Evolutionary conservation across 1,139 yeast species (phyloP), one percentile per base, ranked within the genome.

Genomic region (Lodderomyces theae): DNA sequence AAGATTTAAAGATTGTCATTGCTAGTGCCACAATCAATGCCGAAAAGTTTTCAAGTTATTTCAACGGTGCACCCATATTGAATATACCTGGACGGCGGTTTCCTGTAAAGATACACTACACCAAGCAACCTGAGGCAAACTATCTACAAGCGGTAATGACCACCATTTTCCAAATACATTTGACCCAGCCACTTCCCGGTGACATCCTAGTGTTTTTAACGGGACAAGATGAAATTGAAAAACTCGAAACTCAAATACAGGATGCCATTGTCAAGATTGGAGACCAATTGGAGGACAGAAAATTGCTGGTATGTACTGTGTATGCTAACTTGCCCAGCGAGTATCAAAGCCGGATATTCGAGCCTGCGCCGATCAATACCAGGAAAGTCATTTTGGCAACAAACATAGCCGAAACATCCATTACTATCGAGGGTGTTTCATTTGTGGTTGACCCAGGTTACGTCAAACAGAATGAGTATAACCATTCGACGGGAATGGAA

Each of bases 1-100:
- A 80, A 0, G 94, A 86, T 47, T 65, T 94, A 44, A 80, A 80
- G 51, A 56, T 92, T 4, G 64, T 92, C 13, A 83, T 92, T 36
- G 89, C 97, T 0, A 89, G 97, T 4, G 98, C 98, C 1, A 92
- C 98, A 0, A 84, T 92, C 65, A 89, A 92, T 62, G 95, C 97
- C 0, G 73, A 79, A 39, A 86, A 86, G 58, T 90, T 92, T 54
- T 80, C 95, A 10, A 73, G 74, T 5, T 92, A 79, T 61, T 92
- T 92, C 56, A 77, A 79, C 50, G 74, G 74, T 33, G 95, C 96
- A 1, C 96, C 97, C 0, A 84, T 90, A 15, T 86, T 86, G 59
- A 82, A 80, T 42, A 81, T 85, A 25, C 97, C 97, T 0, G 98
- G 98, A 0, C 74, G 97, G 50, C 66, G 94, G 29, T 90, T 77